phyloP scores from a whole-genome alignment of 805 yeast species.

The Jamesozyma spencerorum region DNA sequence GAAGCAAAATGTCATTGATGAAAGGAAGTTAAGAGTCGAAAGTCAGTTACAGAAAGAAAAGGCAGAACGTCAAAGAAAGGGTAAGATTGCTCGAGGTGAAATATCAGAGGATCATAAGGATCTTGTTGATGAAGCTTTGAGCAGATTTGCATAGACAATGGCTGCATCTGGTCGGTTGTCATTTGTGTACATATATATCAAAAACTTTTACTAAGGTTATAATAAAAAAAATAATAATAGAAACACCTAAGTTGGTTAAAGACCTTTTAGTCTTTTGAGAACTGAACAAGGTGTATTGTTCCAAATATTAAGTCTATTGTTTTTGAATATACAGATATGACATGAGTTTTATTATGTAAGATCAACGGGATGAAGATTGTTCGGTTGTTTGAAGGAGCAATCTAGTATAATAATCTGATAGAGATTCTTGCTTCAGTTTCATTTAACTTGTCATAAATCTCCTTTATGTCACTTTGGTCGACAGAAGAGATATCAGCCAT shows the following conservation, averaged over 20 bases:
- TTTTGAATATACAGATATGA: no score
- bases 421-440: conserved; percentile 84
- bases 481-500: conserved; percentile 96
- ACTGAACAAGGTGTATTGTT: no score
- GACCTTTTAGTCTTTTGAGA: no score
- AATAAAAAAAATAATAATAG: no score
- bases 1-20: conserved; percentile 76
- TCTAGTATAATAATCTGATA: conserved; percentile 80
- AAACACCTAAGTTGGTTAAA: no score
- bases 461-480: conserved; percentile 69
- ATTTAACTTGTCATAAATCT: conserved; percentile 75
- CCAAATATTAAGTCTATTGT: no score
- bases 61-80: conserved; percentile 48
- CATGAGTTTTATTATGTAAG: no score
- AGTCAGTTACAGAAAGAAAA: conserved; percentile 68
- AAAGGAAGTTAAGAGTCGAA: conserved; percentile 70
- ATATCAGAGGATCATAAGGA: conserved; percentile 44
- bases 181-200: no score
- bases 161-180: no score
- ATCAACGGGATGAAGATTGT: no score
- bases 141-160: conserved; percentile 26
- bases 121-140: conserved; percentile 33
- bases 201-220: no score
- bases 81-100: conserved; percentile 38
- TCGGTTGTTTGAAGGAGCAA: no score